Percentiles rank a stretch among this genome's conserved stretches.
phyloP scores from a whole-genome alignment of 306 rosid genomes.

The Citrullus mucosospermus region DNA sequence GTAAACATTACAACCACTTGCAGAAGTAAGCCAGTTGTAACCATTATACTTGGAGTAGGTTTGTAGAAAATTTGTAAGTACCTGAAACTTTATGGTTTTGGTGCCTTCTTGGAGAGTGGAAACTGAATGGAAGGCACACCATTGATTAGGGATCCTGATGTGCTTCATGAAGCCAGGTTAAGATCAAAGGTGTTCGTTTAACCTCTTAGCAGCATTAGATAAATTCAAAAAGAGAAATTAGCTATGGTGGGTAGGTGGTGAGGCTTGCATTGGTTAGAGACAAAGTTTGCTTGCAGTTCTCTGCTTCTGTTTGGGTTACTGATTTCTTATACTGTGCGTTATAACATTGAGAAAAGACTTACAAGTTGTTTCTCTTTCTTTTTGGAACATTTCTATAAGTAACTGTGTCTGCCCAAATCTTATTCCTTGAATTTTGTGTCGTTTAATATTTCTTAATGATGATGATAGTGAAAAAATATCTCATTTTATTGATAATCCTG shows the following conservation, averaged over 20 bases:
- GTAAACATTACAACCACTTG: background rate
- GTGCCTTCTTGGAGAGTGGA: background rate
- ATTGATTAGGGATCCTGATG: background rate
- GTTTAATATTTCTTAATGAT: background rate
- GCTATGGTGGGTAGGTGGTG: background rate
- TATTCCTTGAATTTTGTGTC: background rate
- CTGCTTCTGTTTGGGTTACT: background rate
- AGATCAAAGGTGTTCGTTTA: background rate
- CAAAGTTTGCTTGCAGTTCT: background rate
- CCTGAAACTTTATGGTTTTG: background rate
- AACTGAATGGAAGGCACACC: background rate
- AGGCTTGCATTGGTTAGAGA: background rate
- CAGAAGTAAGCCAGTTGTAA: background rate
- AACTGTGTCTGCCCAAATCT: background rate
- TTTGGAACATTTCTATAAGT: background rate
- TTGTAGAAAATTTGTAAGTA: background rate
- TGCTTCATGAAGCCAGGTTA: background rate
- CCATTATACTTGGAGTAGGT: background rate
- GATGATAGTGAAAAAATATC: background rate
- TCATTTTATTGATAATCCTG: background rate
- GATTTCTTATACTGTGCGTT: background rate
- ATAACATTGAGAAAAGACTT: background rate
- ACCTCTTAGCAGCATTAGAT: background rate
- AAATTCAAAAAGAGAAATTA: background rate
- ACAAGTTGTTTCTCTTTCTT: background rate